Conservation (phyloP, 352 stramenopile genomes). For the Phytophthora pseudosyringae region DNA sequence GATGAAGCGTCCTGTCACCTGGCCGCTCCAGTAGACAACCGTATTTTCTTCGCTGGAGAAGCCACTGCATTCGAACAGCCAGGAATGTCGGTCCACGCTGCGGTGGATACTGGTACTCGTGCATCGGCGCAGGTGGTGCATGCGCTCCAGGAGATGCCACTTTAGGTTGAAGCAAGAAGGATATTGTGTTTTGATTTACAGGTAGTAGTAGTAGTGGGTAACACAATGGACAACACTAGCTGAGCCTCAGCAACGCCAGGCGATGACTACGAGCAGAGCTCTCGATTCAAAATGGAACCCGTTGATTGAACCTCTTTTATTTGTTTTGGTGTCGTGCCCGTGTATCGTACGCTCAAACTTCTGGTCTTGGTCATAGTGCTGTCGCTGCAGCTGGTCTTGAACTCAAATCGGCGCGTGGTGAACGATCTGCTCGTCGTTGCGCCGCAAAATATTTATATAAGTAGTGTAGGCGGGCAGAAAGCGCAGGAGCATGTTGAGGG, state of each 20-base stretch:
- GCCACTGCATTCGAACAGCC: slow-evolving; percentile 84
- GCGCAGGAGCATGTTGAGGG: slow-evolving; percentile 35
- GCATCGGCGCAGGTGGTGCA: slow-evolving; percentile 57
- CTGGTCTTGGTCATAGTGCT: slow-evolving; percentile 33
- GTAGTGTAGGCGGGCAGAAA: slow-evolving; percentile 37
- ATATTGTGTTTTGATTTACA: background rate
- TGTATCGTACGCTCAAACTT: slow-evolving; percentile 46
- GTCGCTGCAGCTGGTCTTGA: slow-evolving; percentile 32
- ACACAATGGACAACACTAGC: too few species aligned
- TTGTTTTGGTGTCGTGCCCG: slow-evolving; percentile 34
- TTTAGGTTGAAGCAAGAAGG: slow-evolving; percentile 2
- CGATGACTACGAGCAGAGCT: background rate
- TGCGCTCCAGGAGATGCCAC: slow-evolving; percentile 42
- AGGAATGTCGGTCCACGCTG: slow-evolving; percentile 84
- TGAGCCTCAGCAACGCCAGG: background rate
- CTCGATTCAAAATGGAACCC: slow-evolving; percentile 23
- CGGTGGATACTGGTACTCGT: slow-evolving; percentile 80
- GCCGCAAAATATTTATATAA: slow-evolving; percentile 56
- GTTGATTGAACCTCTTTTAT: slow-evolving; percentile 37
- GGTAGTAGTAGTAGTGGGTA: background rate
- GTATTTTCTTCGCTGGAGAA: slow-evolving; percentile 85
- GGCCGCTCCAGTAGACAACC: slow-evolving; percentile 60
- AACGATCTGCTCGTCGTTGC: slow-evolving; percentile 27
- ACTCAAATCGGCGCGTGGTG: slow-evolving; percentile 32
- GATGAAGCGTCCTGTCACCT: slow-evolving; percentile 68